Evolutionary conservation across 2,329 filamentous ascomycete genomes (phyloP).

Genomic region (Aspergillus uvarum): DNA sequence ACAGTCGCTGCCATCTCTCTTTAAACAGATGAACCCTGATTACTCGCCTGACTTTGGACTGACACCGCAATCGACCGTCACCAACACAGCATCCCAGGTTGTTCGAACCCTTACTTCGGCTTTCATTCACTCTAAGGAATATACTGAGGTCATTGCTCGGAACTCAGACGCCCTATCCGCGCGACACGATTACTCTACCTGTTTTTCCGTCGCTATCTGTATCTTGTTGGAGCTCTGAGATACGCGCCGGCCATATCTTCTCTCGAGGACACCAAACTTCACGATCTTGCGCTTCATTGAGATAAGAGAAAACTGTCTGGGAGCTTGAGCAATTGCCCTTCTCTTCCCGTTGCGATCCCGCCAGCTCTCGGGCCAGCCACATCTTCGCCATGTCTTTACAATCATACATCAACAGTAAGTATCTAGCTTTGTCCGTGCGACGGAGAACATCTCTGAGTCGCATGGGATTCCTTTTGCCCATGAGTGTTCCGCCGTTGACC

Average conservation of each 20-base stretch:
- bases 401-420: constrained; percentile 55
- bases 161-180: neutral
- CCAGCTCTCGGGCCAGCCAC: neutral
- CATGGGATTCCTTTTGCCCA: too few species aligned
- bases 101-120: neutral
- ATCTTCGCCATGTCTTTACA: constrained; percentile 52
- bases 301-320: neutral
- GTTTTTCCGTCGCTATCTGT: neutral
- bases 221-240: neutral
- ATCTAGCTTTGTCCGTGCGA: neutral
- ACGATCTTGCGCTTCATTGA: neutral
- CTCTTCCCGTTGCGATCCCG: neutral
- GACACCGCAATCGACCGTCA: neutral
- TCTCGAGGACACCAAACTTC: neutral
- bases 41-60: neutral
- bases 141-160: neutral
- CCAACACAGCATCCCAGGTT: neutral
- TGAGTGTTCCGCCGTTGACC: too few species aligned
- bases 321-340: neutral
- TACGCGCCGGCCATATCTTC: neutral
- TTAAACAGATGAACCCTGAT: neutral
- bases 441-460: too few species aligned
- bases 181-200: neutral
- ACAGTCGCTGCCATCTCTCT: neutral
- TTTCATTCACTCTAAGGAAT: neutral